Conservation (phyloP, 345 rosid genomes). For the Carallia pectinifolia region DNA sequence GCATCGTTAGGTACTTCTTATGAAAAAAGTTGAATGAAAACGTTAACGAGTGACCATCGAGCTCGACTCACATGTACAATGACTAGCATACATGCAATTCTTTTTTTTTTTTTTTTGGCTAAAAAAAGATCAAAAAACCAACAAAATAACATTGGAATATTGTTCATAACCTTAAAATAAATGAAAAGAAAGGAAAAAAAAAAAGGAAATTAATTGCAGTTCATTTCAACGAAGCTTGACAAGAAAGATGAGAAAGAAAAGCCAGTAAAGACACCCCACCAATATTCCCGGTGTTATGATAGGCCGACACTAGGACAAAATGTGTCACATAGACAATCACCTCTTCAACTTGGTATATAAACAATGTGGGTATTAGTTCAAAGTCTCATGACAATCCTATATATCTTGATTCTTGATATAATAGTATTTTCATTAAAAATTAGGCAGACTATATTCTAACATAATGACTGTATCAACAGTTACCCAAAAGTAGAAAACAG, state of each 20-base stretch:
- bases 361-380: slow-evolving; percentile 11
- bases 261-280: slow-evolving; percentile 16
- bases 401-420: not conserved
- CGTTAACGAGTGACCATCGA: too few relatives aligned
- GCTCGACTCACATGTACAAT: too few relatives aligned
- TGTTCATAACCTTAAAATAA: not conserved
- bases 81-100: too few relatives aligned
- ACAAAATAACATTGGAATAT: slow-evolving; percentile 12
- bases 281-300: slow-evolving; percentile 51
- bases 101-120: too few relatives aligned
- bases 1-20: too few relatives aligned
- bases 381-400: slow-evolving; percentile 19
- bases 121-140: not conserved
- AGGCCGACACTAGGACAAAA: slow-evolving; percentile 45
- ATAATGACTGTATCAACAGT: slow-evolving; percentile 16
- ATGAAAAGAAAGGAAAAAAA: not conserved
- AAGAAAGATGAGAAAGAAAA: not conserved
- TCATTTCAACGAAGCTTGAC: slow-evolving; percentile 1
- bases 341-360: slow-evolving; percentile 7
- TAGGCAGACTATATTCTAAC: not conserved
- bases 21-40: too few relatives aligned
- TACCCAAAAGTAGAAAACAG: slow-evolving; percentile 30
- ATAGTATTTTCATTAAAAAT: slow-evolving; percentile 1
- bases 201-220: too few relatives aligned
- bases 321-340: slow-evolving; percentile 28